These are phyloP conservation scores for Venturia asperata DNA, from an alignment of 2,329 filamentous ascomycete genomes.

Conservation along the genomic window DNA sequence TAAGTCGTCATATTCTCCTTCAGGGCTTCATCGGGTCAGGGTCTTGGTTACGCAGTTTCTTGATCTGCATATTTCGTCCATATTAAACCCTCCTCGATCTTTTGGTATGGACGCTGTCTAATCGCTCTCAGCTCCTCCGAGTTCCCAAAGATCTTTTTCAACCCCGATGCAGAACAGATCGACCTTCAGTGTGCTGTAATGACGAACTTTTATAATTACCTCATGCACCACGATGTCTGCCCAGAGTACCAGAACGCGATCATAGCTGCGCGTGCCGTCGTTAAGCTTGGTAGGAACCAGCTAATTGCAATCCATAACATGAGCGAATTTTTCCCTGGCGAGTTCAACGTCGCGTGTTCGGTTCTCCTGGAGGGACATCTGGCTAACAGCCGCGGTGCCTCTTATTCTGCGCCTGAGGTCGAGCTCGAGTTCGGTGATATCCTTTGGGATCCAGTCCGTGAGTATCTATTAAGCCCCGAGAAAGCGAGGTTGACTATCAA, in stretches of 20 bases:
- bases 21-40: background rate
- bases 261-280: slow-evolving; percentile 57
- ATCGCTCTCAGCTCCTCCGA: slow-evolving; percentile 46
- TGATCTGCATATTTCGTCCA: background rate
- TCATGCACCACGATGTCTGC: slow-evolving; percentile 78
- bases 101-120: background rate
- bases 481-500: slow-evolving; percentile 45
- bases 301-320: slow-evolving; percentile 53
- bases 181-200: slow-evolving; percentile 60
- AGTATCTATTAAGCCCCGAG: background rate
- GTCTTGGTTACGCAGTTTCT: background rate
- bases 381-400: background rate
- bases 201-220: slow-evolving; percentile 81
- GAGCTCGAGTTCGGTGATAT: background rate
- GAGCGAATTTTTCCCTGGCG: slow-evolving; percentile 55
- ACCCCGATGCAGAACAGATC: slow-evolving; percentile 49
- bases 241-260: slow-evolving; percentile 69
- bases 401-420: background rate
- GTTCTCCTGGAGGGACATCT: slow-evolving; percentile 56
- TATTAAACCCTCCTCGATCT: background rate
- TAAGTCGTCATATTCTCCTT: too few relatives aligned
- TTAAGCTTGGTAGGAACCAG: slow-evolving; percentile 49
- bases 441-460: background rate
- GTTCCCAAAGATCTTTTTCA: slow-evolving; percentile 34
- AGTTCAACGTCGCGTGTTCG: slow-evolving; percentile 72